Conservation (phyloP, 2,329 filamentous ascomycete species). For the Phyllosticta ampelicida region DNA sequence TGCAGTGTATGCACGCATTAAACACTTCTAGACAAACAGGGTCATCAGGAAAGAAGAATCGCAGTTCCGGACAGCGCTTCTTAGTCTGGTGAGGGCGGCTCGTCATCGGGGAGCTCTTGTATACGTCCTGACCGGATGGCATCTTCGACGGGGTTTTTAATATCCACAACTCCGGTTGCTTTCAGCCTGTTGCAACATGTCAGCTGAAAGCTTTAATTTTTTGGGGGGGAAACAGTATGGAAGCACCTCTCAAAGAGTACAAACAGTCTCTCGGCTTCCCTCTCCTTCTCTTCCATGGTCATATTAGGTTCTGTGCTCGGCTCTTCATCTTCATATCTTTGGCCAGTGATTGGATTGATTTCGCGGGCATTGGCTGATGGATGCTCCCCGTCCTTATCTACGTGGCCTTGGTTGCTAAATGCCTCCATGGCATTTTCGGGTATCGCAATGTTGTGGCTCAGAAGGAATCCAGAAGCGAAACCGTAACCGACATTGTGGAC, state of each 20-base stretch:
- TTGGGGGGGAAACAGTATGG: neutral
- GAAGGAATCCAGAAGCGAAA: conserved; percentile 80
- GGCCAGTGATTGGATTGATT: conserved; percentile 80
- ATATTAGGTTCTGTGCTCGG: conserved; percentile 53
- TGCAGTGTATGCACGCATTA: conserved; percentile 9
- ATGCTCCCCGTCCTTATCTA: conserved; percentile 14
- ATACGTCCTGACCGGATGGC: conserved; percentile 60
- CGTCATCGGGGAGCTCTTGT: conserved; percentile 44
- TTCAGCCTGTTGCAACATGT: conserved; percentile 41
- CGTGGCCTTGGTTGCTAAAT: conserved; percentile 24
- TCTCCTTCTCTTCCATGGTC: conserved; percentile 84
- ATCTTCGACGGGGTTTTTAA: conserved; percentile 67
- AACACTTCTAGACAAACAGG: conserved; percentile 3
- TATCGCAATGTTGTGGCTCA: conserved; percentile 70
- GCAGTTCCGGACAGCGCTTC: neutral
- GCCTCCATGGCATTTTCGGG: conserved; percentile 55
- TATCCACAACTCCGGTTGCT: conserved; percentile 62
- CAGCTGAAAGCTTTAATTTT: conserved; percentile 3
- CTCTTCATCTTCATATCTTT: conserved; percentile 60
- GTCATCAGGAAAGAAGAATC: conserved; percentile 1
- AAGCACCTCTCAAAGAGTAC: conserved; percentile 75
- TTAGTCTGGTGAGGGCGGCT: conserved; percentile 5
- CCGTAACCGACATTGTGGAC: conserved; percentile 92
- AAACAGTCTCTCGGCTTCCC: conserved; percentile 81
- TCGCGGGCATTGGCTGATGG: conserved; percentile 18